These are phyloP conservation scores for Linum usitatissimum DNA, from an alignment of 345 rosid genomes.

Conservation along the genomic window DNA sequence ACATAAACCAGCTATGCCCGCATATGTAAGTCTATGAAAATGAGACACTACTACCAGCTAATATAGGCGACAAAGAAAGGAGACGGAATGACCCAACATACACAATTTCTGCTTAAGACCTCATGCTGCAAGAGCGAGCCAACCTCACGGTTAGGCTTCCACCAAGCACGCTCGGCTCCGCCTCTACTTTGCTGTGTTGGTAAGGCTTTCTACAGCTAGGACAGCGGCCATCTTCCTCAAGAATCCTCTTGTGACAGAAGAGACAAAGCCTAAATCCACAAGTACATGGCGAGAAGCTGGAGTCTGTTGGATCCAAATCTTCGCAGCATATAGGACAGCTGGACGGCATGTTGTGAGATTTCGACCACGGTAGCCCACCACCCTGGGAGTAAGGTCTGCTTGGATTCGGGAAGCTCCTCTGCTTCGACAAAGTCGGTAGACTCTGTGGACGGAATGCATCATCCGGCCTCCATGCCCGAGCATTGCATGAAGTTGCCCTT, in stretches of 20 bases:
- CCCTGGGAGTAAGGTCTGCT: constrained; percentile 35
- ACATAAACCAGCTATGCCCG: constrained; percentile 30
- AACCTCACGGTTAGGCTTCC: constrained; percentile 48
- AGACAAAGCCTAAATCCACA: constrained; percentile 90
- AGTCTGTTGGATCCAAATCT: constrained; percentile 75
- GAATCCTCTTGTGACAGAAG: constrained; percentile 91
- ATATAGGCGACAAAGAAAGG: constrained; percentile 20
- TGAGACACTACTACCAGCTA: constrained; percentile 26
- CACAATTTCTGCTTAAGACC: constrained; percentile 42
- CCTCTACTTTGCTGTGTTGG: constrained; percentile 34
- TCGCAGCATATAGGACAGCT: constrained; percentile 32
- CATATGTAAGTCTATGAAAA: constrained; percentile 29
- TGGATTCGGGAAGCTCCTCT: constrained; percentile 40
- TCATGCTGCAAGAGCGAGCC: constrained; percentile 78
- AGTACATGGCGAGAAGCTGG: constrained; percentile 69
- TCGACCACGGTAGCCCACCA: constrained; percentile 37
- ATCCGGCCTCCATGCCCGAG: constrained; percentile 74
- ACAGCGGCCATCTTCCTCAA: constrained; percentile 86
- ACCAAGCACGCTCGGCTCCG: constrained; percentile 44
- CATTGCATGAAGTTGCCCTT: constrained; percentile 26
- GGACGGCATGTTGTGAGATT: constrained; percentile 18
- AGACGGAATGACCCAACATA: constrained; percentile 28
- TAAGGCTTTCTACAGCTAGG: constrained; percentile 91
- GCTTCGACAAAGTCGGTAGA: constrained; percentile 69
- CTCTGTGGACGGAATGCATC: constrained; percentile 71